phyloP scores from a whole-genome alignment of 208 protist species.

The Acanthamoeba healyi region DNA sequence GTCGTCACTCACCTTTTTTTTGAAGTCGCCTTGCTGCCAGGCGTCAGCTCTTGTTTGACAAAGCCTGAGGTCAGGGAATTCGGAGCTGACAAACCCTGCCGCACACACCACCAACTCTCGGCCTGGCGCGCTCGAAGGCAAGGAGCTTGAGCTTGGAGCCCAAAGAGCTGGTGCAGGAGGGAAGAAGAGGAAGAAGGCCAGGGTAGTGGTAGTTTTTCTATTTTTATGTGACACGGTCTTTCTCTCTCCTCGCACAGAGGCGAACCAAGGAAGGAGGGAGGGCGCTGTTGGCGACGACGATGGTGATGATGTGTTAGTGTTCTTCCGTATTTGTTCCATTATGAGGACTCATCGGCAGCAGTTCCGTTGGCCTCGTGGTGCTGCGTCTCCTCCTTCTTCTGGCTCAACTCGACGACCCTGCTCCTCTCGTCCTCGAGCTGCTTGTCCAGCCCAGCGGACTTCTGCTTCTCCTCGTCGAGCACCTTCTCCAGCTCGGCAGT shows the following conservation, averaged over 20 bases:
- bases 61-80: too few species aligned
- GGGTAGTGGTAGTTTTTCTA: not conserved
- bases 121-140: too few species aligned
- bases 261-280: too few species aligned
- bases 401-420: constrained; percentile 25
- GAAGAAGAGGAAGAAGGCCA: not conserved
- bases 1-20: not conserved
- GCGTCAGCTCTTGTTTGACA: not conserved
- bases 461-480: constrained; percentile 19
- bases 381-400: constrained; percentile 21
- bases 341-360: not conserved
- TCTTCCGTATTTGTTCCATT: not conserved
- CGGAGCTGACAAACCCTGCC: not conserved
- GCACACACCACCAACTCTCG: too few species aligned
- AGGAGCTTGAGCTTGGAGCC: too few species aligned
- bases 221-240: constrained; percentile 18
- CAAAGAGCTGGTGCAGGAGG: not conserved
- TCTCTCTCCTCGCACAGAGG: not conserved
- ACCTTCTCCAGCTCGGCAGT: constrained; percentile 23
- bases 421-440: constrained; percentile 40
- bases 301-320: too few species aligned
- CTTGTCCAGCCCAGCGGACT: not conserved
- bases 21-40: not conserved
- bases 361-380: constrained; percentile 41
- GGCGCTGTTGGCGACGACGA: too few species aligned